A percentile compares a stretch with the other conserved stretches of the same genome.
Conservation (phyloP, 192 early-diverging fungal species). For the Globomyces pollinis-pini region DNA sequence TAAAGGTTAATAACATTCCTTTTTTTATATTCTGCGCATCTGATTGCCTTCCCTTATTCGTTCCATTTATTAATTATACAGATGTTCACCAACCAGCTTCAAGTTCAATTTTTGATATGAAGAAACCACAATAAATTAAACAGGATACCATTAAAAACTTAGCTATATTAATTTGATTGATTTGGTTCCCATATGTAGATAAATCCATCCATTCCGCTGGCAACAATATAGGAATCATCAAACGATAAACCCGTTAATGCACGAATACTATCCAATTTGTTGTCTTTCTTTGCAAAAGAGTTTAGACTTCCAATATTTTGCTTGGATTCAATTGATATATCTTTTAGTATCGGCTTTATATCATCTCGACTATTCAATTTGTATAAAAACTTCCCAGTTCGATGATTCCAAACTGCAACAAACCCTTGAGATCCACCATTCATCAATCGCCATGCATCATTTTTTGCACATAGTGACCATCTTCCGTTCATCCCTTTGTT, state of each 20-base stretch:
- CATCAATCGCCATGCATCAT: slow-evolving; percentile 8
- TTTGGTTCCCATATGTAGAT: slow-evolving; percentile 6
- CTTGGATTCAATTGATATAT: too few species aligned
- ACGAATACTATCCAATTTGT: not conserved
- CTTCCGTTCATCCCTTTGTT: slow-evolving; percentile 6
- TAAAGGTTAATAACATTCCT: too few species aligned
- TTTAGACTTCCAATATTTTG: not conserved
- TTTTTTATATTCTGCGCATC: too few species aligned
- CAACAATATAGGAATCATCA: slow-evolving; percentile 8
- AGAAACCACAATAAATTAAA: not conserved
- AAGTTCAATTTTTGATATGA: not conserved
- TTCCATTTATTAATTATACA: not conserved
- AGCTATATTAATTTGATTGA: not conserved
- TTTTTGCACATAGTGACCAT: slow-evolving; percentile 7
- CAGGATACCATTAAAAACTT: not conserved
- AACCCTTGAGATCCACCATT: slow-evolving; percentile 1
- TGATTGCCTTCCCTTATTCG: too few species aligned
- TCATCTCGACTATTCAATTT: slow-evolving; percentile 1
- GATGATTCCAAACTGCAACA: slow-evolving; percentile 2
- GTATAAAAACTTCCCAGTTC: slow-evolving; percentile 5
- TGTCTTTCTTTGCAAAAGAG: not conserved
- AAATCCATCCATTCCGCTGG: not conserved
- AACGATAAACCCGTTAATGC: slow-evolving; percentile 10
- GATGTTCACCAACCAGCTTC: slow-evolving; percentile 4
- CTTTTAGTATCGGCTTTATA: not conserved